Evolutionary conservation across 352 stramenopile genomes (phyloP), one percentile per base, ranked within the genome.

Genomic region (Phytopythium chamaehyphon): DNA sequence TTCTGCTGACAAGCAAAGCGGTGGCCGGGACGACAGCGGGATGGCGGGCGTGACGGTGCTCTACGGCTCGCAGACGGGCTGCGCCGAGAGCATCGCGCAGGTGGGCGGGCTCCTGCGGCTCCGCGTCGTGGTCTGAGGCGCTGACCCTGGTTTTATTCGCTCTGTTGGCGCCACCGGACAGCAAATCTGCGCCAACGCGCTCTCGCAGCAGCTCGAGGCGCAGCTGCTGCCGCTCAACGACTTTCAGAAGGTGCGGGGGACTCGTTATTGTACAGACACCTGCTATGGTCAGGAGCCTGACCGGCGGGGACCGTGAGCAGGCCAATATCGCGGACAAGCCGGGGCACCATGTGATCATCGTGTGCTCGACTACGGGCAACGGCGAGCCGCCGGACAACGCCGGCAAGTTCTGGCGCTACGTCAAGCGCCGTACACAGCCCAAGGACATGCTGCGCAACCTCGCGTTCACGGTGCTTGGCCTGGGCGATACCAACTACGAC

Each of bases 401-500:
- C 16, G 67, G 76, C 59, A 87, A 92, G 45, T 98, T 98, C 62
- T 93, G 95, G 69, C 86, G 95, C 22, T 97, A 78, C 45, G 54
- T 98, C 38, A 97, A 98, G 61, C 84, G 86, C 22, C 77, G 90
- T 43, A 89, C 75, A 47, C 83, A 91, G 51, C 75, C 83, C 8
- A 76, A 72, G 21, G 78, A 93, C 40, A 60, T 91, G 42, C 79
- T 98, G 26, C 47, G 60, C 44, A 81, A 87, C 35, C 58, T 96
- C 2, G 52, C 56, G 8, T 98, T 86, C 69, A 82, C 79, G 21
- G 89, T 98, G 22, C 76, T 98, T 6, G 96, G 65, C 8, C 71
- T 98, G 6, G 96, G 96, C 22, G 96, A 98, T 68, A 98, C 94
- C 38, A 98, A 98, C 72, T 98, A 98, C 64, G 91, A 98, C 76